Evolutionary conservation across 2,329 filamentous ascomycete genomes (phyloP), one percentile per base, ranked within the genome.

Genomic region (Geosmithia morbida): DNA sequence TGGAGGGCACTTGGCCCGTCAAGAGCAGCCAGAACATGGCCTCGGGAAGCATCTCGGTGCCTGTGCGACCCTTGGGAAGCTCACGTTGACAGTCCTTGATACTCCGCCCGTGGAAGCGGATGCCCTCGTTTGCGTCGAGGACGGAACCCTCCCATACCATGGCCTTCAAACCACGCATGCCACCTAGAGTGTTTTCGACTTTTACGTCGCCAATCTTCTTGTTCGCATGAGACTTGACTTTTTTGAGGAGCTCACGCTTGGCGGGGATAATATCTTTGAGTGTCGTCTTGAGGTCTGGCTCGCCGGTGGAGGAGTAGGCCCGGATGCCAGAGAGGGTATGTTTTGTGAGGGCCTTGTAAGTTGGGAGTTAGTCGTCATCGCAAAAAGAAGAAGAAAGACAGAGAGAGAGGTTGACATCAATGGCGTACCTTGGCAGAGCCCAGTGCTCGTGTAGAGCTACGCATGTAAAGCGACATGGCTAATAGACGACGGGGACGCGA

Each of bases 91-190:
- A 98, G 62, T 98, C 90, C 70, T 94, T 94, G 74, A 98, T 98
- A 53, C 89, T 96, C 59, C 84, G 85, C 62, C 92, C 92, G 65
- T 97, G 92, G 75, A 98, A 98, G 53, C 90, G 86, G 62, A 98
- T 98, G 50, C 92, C 92, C 70, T 97, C 89, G 60, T 98, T 84
- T 55, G 92, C 85, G 61, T 98, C 92, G 45, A 98, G 81, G 20
- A 97, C 90, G 11, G 89, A 96, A 44, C 92, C 92, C 68, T 98
- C 92, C 92, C 92, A 98, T 48, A 98, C 78, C 88, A 98, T 96
- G 55, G 89, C 86, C 70, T 95, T 96, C 55, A 98, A 78, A 40
- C 90, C 90, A 66, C 89, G 85, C 92, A 97, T 97, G 59, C 92
- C 92, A 57, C 92, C 92, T 56, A 97, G 79, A 19, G 87, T 87